These are phyloP conservation scores for Herpetospermum pedunculosum DNA, from an alignment of 306 rosid species.

Conservation along the genomic window DNA sequence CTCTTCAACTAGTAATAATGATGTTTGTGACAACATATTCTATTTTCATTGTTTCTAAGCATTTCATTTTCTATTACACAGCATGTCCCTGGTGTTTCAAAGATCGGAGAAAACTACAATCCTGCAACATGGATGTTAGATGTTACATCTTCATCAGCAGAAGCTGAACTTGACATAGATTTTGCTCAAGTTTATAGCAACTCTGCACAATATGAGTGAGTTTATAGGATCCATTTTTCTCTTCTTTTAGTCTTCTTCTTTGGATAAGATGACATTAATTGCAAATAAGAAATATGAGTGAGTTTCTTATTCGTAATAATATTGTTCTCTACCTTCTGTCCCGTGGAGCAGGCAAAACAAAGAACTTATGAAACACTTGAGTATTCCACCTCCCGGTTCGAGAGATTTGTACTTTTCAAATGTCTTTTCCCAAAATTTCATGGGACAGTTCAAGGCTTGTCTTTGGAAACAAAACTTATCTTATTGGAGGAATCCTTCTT, in stretches of 20 bases:
- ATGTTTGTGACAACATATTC: background rate
- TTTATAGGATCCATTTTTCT: background rate
- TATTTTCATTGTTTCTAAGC: background rate
- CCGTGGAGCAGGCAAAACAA: conserved; percentile 18
- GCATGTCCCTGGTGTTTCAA: conserved; percentile 21
- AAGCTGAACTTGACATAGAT: conserved; percentile 23
- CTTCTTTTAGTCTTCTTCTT: background rate
- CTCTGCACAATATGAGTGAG: conserved; percentile 25
- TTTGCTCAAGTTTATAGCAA: conserved; percentile 27
- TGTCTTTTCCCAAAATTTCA: conserved; percentile 23
- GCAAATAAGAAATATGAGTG: too few relatives aligned
- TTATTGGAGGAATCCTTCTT: conserved; percentile 34
- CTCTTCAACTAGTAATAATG: background rate
- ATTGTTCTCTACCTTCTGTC: too few relatives aligned
- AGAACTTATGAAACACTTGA: conserved; percentile 15
- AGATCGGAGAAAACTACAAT: conserved; percentile 16
- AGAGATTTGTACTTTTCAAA: conserved; percentile 25
- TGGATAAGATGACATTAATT: too few relatives aligned
- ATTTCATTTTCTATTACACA: background rate
- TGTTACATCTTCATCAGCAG: conserved; percentile 23
- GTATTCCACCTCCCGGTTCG: conserved; percentile 24
- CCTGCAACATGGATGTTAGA: conserved; percentile 33
- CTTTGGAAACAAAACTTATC: conserved; percentile 33
- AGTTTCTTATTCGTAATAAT: too few relatives aligned
- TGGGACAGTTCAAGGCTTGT: conserved; percentile 31